phyloP scores from a whole-genome alignment of 2,329 filamentous ascomycete genomes.

The Lachnellula hyalina region DNA sequence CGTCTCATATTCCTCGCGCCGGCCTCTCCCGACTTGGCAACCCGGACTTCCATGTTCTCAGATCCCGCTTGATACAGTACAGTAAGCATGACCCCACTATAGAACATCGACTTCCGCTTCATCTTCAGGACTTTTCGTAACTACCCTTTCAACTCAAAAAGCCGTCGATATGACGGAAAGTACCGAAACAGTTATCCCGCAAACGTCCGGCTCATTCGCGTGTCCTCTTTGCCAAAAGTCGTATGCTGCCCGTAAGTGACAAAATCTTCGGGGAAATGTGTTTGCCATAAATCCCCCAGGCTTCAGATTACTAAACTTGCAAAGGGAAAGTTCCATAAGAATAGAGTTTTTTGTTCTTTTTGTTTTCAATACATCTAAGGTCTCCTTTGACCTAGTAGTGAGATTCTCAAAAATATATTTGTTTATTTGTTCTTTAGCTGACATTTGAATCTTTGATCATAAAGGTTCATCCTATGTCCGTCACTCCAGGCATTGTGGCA shows the following conservation, averaged over 20 bases:
- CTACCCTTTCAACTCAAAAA: neutral
- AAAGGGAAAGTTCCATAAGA: neutral
- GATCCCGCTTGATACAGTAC: neutral
- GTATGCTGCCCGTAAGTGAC: slow-evolving; percentile 6
- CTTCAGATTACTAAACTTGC: neutral
- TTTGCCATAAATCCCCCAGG: neutral
- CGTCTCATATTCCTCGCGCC: too few relatives aligned
- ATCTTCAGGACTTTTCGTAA: neutral
- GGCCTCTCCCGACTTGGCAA: neutral
- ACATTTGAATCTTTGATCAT: neutral
- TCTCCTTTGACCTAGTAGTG: too few relatives aligned
- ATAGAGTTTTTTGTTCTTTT: too few relatives aligned
- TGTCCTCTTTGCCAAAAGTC: slow-evolving; percentile 6
- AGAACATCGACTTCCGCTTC: neutral
- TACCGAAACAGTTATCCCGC: neutral
- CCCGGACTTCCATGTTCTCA: neutral
- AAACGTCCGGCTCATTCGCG: neutral
- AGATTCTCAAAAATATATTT: too few relatives aligned
- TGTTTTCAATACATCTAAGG: too few relatives aligned
- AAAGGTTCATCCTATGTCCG: slow-evolving; percentile 5
- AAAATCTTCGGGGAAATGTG: neutral
- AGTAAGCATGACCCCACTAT: neutral
- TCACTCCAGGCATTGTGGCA: slow-evolving; percentile 6
- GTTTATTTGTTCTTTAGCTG: neutral
- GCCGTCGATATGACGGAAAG: neutral